phyloP scores from a whole-genome alignment of 345 rosid species.

The Diplotaxis tenuifolia region DNA sequence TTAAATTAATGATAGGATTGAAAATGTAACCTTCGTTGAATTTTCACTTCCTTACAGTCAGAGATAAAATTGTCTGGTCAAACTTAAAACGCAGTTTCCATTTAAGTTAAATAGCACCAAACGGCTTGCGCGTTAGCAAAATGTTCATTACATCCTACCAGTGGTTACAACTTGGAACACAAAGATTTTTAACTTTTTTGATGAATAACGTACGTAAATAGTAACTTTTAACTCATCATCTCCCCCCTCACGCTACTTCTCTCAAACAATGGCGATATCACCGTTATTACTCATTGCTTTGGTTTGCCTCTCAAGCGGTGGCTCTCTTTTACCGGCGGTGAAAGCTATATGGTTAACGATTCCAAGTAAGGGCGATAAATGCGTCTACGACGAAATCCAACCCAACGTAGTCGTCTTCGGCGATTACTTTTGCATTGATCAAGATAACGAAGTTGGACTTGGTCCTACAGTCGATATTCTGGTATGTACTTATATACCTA shows the following conservation, averaged over 20 bases:
- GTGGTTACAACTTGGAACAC: not conserved
- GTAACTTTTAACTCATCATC: not conserved
- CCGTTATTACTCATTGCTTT: conserved; percentile 18
- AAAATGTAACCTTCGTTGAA: not conserved
- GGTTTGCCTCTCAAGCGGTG: conserved; percentile 14
- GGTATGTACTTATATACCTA: conserved; percentile 14
- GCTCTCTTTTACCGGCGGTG: conserved; percentile 8
- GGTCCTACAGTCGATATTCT: conserved; percentile 30
- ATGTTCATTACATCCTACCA: not conserved
- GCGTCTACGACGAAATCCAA: conserved; percentile 28
- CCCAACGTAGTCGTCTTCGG: conserved; percentile 24
- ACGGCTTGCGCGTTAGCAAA: not conserved
- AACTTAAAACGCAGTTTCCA: conserved; percentile 17
- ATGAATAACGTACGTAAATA: conserved; percentile 22
- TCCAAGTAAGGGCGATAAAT: conserved; percentile 24
- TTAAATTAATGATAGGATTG: not conserved
- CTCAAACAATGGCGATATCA: conserved; percentile 24
- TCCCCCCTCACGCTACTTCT: not conserved
- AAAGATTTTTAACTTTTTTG: not conserved
- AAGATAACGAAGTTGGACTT: not conserved
- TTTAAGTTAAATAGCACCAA: not conserved
- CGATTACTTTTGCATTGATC: conserved; percentile 24
- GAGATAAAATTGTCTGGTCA: conserved; percentile 16
- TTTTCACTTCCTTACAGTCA: not conserved
- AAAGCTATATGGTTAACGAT: conserved; percentile 33